Evolutionary conservation across 129 eudicot genomes (phyloP).

Genomic region (Kitagawia praeruptora): DNA sequence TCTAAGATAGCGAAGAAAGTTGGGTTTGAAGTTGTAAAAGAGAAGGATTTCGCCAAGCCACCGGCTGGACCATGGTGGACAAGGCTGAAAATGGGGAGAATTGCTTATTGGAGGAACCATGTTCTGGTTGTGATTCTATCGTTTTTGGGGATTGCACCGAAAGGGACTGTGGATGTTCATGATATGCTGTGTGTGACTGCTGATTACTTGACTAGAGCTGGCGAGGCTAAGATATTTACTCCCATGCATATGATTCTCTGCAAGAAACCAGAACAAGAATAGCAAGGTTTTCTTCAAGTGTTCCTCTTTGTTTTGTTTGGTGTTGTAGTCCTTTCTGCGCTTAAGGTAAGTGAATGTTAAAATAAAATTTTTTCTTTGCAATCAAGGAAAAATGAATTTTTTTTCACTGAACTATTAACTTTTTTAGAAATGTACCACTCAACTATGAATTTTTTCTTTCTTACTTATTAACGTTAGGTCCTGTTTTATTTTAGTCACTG

Average conservation of each 20-base stretch:
- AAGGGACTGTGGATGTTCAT: slow-evolving; percentile 83
- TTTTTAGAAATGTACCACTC: too few species aligned
- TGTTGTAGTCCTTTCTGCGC: not conserved
- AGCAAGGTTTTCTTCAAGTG: slow-evolving; percentile 18
- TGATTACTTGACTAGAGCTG: slow-evolving; percentile 69
- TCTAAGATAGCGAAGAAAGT: slow-evolving; percentile 61
- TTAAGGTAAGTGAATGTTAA: not conserved
- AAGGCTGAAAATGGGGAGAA: slow-evolving; percentile 85
- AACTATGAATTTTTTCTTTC: too few species aligned
- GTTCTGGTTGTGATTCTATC: slow-evolving; percentile 54
- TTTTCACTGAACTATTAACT: too few species aligned
- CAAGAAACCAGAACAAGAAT: slow-evolving; percentile 52
- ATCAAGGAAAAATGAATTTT: too few species aligned
- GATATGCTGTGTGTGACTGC: slow-evolving; percentile 88
- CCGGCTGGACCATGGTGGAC: slow-evolving; percentile 94
- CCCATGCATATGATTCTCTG: slow-evolving; percentile 97
- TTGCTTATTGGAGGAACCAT: slow-evolving; percentile 96
- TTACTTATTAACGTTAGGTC: too few species aligned
- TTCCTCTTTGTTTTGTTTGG: slow-evolving; percentile 4
- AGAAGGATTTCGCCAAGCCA: slow-evolving; percentile 72
- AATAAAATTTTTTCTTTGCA: too few species aligned
- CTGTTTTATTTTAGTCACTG: too few species aligned
- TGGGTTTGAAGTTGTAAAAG: slow-evolving; percentile 78
- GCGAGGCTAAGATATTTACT: slow-evolving; percentile 67
- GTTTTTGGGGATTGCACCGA: slow-evolving; percentile 68